Conservation (phyloP, 2,329 filamentous ascomycete genomes). For the Sphaerulina musiva region DNA sequence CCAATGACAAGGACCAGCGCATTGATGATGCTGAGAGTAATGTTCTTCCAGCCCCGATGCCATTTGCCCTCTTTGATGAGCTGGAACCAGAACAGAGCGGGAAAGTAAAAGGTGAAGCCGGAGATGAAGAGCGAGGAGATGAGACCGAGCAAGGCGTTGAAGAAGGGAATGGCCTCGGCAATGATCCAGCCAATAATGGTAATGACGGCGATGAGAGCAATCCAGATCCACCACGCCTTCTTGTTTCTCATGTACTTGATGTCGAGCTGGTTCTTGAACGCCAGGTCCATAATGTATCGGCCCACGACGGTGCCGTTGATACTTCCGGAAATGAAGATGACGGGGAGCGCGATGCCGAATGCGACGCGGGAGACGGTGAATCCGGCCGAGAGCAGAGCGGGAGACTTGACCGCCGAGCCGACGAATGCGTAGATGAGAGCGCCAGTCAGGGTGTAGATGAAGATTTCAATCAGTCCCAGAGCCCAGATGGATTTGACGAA, state of each 20-base stretch:
- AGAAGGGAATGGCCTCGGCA: constrained; percentile 65
- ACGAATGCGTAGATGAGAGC: constrained; percentile 63
- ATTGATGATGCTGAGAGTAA: constrained; percentile 42
- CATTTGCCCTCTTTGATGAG: constrained; percentile 45
- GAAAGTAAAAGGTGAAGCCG: constrained; percentile 52
- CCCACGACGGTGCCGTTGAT: constrained; percentile 54
- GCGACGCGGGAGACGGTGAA: constrained; percentile 55
- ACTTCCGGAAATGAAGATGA: constrained; percentile 66
- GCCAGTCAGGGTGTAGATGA: constrained; percentile 60
- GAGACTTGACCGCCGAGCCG: constrained; percentile 55
- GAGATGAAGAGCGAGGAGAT: constrained; percentile 59
- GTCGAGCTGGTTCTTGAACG: constrained; percentile 51
- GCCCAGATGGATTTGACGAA: constrained; percentile 55
- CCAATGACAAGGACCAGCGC: constrained; percentile 37
- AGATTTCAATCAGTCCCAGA: constrained; percentile 56
- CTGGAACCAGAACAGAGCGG: constrained; percentile 38
- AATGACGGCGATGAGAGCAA: constrained; percentile 49
- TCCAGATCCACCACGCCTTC: constrained; percentile 52
- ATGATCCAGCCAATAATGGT: constrained; percentile 64
- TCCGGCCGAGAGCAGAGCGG: constrained; percentile 59
- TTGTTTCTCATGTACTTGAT: constrained; percentile 40
- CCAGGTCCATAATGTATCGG: constrained; percentile 56
- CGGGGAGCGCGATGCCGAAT: constrained; percentile 64
- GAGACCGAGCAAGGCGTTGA: constrained; percentile 62
- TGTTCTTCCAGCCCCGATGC: constrained; percentile 44